These are phyloP conservation scores for Macrolepiota albuminosa DNA, from an alignment of 768 basidiomycete species.

Conservation along the genomic window DNA sequence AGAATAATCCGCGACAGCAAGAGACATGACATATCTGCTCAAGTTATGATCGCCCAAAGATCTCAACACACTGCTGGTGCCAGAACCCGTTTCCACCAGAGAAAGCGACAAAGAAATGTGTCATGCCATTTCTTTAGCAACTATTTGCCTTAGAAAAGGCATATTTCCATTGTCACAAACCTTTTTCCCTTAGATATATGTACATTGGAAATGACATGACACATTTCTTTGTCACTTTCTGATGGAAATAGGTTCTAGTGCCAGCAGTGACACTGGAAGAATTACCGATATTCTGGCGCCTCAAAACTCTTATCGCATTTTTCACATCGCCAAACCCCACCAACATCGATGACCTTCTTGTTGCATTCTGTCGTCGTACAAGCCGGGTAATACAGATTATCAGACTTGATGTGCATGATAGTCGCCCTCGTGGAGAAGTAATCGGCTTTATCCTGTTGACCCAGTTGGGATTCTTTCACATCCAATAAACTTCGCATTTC, in stretches of 20 bases:
- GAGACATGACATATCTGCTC: slow-evolving; percentile 69
- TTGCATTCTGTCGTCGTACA: slow-evolving; percentile 77
- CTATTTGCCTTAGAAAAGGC: no score
- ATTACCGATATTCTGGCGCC: slow-evolving; percentile 78
- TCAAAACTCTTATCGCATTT: slow-evolving; percentile 76
- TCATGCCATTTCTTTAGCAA: no score
- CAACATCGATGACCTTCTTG: slow-evolving; percentile 80
- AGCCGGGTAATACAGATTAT: slow-evolving; percentile 84
- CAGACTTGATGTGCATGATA: slow-evolving; percentile 80
- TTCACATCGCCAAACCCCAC: slow-evolving; percentile 86
- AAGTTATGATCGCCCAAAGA: background rate
- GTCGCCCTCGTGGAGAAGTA: slow-evolving; percentile 81
- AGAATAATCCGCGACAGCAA: slow-evolving; percentile 88
- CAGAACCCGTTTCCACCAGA: no score
- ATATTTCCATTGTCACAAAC: no score
- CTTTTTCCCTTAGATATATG: no score
- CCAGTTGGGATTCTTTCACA: slow-evolving; percentile 73
- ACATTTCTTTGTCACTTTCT: no score
- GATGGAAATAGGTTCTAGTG: no score
- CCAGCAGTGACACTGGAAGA: background rate
- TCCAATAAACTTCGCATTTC: slow-evolving; percentile 73
- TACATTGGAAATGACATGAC: no score
- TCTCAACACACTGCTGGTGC: background rate
- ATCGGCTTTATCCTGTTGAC: slow-evolving; percentile 71
- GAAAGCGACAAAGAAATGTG: no score